These are phyloP conservation scores for Uncinocarpus reesii DNA, from an alignment of 2,329 filamentous ascomycete genomes.

Conservation along the genomic window DNA sequence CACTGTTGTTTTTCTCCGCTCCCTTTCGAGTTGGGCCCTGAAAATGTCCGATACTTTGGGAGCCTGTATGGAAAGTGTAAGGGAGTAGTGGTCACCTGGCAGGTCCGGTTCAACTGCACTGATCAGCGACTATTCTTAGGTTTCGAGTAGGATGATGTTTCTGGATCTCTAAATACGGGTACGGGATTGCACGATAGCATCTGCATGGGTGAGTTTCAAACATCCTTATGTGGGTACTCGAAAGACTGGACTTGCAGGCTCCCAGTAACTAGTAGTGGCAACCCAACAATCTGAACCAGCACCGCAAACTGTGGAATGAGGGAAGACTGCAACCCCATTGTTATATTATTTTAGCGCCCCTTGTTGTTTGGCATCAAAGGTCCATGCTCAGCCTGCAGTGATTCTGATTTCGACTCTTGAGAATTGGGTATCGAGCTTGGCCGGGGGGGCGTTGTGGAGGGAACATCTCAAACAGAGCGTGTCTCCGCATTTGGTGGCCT, in stretches of 20 bases:
- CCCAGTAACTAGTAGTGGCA: neutral
- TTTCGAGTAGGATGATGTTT: neutral
- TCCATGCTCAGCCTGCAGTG: neutral
- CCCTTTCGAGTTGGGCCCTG: too few species aligned
- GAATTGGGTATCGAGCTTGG: constrained; percentile 1
- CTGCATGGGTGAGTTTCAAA: constrained; percentile 11
- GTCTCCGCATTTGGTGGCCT: constrained; percentile 3
- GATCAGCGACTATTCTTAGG: constrained; percentile 6
- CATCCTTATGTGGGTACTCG: constrained; percentile 3
- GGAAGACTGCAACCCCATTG: neutral
- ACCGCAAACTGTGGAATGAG: neutral
- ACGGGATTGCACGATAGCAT: neutral
- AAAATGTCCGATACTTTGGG: neutral
- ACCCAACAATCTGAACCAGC: neutral
- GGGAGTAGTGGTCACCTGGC: too few species aligned
- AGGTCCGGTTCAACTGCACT: too few species aligned
- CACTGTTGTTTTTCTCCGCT: too few species aligned
- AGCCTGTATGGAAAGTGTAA: too few species aligned
- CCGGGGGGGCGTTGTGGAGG: neutral
- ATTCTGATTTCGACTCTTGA: neutral
- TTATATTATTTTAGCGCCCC: neutral
- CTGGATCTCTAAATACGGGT: neutral
- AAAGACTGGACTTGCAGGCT: neutral
- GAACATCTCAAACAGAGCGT: constrained; percentile 5
- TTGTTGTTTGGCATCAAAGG: neutral